Percentiles rank a stretch among this genome's conserved stretches.
phyloP scores from a whole-genome alignment of 2,329 filamentous ascomycete species.

The Calonectria henricotiae region DNA sequence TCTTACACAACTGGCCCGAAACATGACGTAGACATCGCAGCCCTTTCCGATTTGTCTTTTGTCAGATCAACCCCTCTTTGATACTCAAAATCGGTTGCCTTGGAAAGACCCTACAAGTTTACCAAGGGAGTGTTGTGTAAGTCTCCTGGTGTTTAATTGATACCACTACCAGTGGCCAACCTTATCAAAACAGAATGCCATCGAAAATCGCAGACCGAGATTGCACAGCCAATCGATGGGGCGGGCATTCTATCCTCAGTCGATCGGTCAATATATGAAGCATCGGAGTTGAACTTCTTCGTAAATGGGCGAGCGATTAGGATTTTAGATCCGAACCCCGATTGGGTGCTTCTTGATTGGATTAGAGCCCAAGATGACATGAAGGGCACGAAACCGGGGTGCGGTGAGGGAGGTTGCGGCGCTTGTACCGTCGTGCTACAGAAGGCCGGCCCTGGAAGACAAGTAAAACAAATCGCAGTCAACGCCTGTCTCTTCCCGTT shows the following conservation, averaged over 20 bases:
- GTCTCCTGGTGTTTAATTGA: not conserved
- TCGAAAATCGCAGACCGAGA: conserved; percentile 1
- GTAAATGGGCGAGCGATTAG: conserved; percentile 53
- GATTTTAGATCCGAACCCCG: conserved; percentile 50
- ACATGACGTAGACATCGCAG: not conserved
- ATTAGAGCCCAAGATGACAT: conserved; percentile 46
- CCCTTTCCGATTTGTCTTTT: not conserved
- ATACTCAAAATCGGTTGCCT: not conserved
- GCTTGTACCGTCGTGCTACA: conserved; percentile 93
- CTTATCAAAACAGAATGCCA: not conserved
- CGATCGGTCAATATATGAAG: conserved; percentile 53
- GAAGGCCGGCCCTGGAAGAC: conserved; percentile 86
- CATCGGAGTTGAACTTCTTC: conserved; percentile 53
- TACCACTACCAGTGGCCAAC: not conserved
- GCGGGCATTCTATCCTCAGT: not conserved
- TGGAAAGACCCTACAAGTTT: no score
- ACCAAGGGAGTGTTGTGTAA: not conserved
- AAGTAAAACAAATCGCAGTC: conserved; percentile 91
- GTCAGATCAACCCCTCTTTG: not conserved
- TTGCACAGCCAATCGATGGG: not conserved
- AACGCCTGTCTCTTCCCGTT: conserved; percentile 94
- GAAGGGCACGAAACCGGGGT: conserved; percentile 58
- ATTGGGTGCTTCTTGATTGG: conserved; percentile 55
- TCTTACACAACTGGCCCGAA: not conserved
- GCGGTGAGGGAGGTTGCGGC: conserved; percentile 91